These are phyloP conservation scores for Sphagnum contortum DNA, from an alignment of 225 moss, liverwort and hornwort species.

Conservation along the genomic window DNA sequence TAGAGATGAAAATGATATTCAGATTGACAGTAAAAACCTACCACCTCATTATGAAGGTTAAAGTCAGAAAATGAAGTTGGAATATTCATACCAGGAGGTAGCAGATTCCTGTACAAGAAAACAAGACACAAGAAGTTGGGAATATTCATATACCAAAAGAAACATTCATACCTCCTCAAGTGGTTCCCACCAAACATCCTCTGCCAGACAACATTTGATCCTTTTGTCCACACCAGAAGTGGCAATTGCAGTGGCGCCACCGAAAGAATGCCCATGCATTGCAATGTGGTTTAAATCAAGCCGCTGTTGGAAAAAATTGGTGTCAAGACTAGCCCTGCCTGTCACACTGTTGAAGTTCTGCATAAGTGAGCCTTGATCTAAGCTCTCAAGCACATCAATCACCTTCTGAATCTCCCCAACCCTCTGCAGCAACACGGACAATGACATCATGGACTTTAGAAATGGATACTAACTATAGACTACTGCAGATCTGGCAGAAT, in stretches of 20 bases:
- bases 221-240: constrained; percentile 52
- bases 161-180: constrained; percentile 41
- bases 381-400: constrained; percentile 59
- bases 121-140: constrained; percentile 12
- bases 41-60: too few relatives aligned
- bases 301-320: constrained; percentile 56
- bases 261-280: constrained; percentile 81
- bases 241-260: constrained; percentile 66
- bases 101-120: constrained; percentile 45
- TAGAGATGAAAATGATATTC: too few relatives aligned
- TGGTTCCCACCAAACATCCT: constrained; percentile 93
- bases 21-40: too few relatives aligned
- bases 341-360: constrained; percentile 57
- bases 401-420: constrained; percentile 55
- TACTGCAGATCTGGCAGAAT: too few relatives aligned
- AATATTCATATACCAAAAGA: not conserved
- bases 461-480: too few relatives aligned
- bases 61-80: too few relatives aligned
- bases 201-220: constrained; percentile 78
- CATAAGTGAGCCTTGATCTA: constrained; percentile 68
- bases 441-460: too few relatives aligned
- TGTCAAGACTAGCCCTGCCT: constrained; percentile 60
- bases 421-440: constrained; percentile 34
- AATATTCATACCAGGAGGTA: constrained; percentile 32
- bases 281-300: constrained; percentile 56